Conservation (phyloP, 805 yeast species). For the Debaryomyces maramus region DNA sequence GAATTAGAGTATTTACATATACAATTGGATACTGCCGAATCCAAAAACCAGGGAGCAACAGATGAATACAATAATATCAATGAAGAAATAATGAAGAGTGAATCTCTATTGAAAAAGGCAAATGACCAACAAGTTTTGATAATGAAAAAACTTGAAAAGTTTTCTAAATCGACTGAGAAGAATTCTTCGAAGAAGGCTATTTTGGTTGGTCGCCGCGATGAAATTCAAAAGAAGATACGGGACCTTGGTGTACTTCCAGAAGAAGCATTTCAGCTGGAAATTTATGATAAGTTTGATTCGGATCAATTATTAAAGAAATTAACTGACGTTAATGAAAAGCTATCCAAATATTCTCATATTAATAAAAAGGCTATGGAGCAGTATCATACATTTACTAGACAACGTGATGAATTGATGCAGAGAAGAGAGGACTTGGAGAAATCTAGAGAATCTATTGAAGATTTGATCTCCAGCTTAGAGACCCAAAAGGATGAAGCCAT, state of each 20-base stretch:
- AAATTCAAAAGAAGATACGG: conserved; percentile 67
- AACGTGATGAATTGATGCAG: conserved; percentile 61
- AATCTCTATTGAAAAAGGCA: conserved; percentile 45
- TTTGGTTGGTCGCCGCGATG: conserved; percentile 63
- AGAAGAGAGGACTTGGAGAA: conserved; percentile 69
- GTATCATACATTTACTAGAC: conserved; percentile 67
- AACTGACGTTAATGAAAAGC: conserved; percentile 53
- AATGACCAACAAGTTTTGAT: conserved; percentile 57
- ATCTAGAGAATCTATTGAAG: conserved; percentile 72
- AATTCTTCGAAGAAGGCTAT: conserved; percentile 61
- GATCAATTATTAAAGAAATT: conserved; percentile 55
- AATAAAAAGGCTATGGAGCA: conserved; percentile 91
- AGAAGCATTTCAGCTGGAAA: conserved; percentile 57
- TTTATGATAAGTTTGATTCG: conserved; percentile 46
- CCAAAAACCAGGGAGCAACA: conserved; percentile 25
- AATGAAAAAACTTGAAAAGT: conserved; percentile 57
- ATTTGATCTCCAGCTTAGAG: conserved; percentile 66
- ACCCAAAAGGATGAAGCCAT: conserved; percentile 83
- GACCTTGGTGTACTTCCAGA: conserved; percentile 91
- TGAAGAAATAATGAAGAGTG: conserved; percentile 33
- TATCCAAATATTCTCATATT: conserved; percentile 70
- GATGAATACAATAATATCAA: conserved; percentile 28
- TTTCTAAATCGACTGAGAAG: conserved; percentile 65
- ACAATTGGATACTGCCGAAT: conserved; percentile 29
- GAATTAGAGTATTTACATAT: conserved; percentile 24